Base-by-base conservation (phyloP, 352 stramenopile species). In the Elongisporangium undulatum region DNA sequence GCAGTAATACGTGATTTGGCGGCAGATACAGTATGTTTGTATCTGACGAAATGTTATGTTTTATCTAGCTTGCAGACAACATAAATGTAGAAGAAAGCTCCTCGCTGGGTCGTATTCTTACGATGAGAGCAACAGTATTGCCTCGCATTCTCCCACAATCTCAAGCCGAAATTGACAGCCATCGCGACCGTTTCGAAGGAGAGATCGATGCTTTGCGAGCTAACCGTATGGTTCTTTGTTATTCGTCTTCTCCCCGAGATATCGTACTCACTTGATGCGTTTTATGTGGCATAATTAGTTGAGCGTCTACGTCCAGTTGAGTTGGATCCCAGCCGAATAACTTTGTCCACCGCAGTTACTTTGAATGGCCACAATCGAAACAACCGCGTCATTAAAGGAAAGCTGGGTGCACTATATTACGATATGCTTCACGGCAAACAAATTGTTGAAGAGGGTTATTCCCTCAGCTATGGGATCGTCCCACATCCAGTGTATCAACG, bases 281-380 rank as follows among this genome's bases (percentile, higher is more conserved):
- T 49, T 54, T 39, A 12, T 17, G 19, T 48, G 20, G 4, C 34
- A n/a, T 8, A 7, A 5, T 53, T 16, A 59, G 34, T 17, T 45
- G 34, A 45, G 34, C 34, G 34, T 45, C 34, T 77, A 51, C 39
- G 67, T 38, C 66, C 50, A 4, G 62, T 87, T 12, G 61, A 74
- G 21, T 57, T 90, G 21, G 82, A 92, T 51, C 72, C 79, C 5
- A 81, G 65, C 53, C 82, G 70, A 53, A 65, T 88, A 4, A 45
- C 75, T 8, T 74, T 90, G 20, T 92, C 82, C 5, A 88, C 78
- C 5, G 75, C 50, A 8, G 70, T 89, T 13, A 79, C 68, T 3
- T 62, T 92, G 59, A 84, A 80, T 34, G 58, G 75, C 0, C 82
- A 92, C 69, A 84, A 90, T 56, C 63, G 70, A 60, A 92, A 88